Percentiles rank a stretch among this genome's conserved stretches.
Evolutionary conservation across 495 filamentous ascomycete species (phyloP).

Genomic region (Massariosphaeria phaeospora): DNA sequence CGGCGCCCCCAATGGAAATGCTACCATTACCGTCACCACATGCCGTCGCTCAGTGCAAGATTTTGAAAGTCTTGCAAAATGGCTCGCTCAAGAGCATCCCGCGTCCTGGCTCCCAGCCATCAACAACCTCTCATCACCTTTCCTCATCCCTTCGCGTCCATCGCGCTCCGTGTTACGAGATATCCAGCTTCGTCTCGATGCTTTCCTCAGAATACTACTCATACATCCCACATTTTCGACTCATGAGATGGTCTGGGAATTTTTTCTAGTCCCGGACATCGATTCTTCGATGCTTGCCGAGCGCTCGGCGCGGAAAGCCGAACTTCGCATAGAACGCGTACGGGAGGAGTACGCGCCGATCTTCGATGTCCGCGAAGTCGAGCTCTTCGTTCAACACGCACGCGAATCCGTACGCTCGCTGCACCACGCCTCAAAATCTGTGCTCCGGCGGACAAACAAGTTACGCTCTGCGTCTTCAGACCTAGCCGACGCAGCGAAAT

Average conservation of each 20-base stretch:
- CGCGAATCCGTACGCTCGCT: constrained; percentile 80
- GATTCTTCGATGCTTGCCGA: constrained; percentile 86
- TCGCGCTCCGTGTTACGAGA: constrained; percentile 82
- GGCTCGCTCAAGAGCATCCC: constrained; percentile 87
- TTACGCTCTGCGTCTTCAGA: constrained; percentile 55
- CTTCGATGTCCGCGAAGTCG: constrained; percentile 77
- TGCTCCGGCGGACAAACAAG: constrained; percentile 64
- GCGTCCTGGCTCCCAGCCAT: constrained; percentile 89
- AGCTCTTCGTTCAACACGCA: constrained; percentile 84
- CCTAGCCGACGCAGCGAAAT: constrained; percentile 59
- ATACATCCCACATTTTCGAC: constrained; percentile 90
- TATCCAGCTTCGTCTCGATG: constrained; percentile 79
- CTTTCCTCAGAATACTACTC: constrained; percentile 78
- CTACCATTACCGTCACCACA: constrained; percentile 84
- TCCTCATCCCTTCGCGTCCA: constrained; percentile 87
- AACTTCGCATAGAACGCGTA: constrained; percentile 73
- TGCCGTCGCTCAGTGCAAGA: constrained; percentile 84
- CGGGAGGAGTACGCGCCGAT: constrained; percentile 81
- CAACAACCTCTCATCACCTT: constrained; percentile 74
- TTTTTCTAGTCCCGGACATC: constrained; percentile 94
- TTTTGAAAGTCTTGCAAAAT: constrained; percentile 84
- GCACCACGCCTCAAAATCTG: constrained; percentile 71
- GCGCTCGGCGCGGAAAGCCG: constrained; percentile 78
- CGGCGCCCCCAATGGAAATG: constrained; percentile 62
- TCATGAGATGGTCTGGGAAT: constrained; percentile 98